These are phyloP conservation scores for Oldenlandia corymbosa DNA, from an alignment of 257 asterid species.

Conservation along the genomic window DNA sequence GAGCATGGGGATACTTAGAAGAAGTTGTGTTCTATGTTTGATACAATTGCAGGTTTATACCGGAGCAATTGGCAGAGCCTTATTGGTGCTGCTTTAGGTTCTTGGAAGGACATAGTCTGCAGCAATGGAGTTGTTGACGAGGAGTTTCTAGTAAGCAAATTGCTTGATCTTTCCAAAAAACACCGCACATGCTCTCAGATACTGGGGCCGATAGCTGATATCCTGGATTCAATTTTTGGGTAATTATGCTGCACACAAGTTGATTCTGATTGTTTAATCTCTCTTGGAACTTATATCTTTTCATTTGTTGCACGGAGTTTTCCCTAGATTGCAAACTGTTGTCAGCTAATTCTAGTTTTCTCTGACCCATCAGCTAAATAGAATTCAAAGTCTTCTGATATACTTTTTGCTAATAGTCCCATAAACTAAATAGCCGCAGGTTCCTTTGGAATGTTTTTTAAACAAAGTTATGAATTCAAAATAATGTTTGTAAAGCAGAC, in stretches of 20 bases:
- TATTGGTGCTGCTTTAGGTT: conserved; percentile 65
- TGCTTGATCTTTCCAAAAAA: conserved; percentile 64
- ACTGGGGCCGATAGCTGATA: conserved; percentile 72
- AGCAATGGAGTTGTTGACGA: conserved; percentile 31
- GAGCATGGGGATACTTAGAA: not conserved
- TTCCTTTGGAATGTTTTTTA: not conserved
- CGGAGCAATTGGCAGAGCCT: conserved; percentile 53
- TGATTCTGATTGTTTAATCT: not conserved
- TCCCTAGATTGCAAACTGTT: not conserved
- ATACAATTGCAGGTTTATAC: conserved; percentile 33
- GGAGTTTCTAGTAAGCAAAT: conserved; percentile 38
- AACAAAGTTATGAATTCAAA: not conserved
- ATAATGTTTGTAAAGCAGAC: too few species aligned
- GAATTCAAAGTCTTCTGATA: not conserved
- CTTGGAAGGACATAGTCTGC: conserved; percentile 44
- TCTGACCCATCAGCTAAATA: not conserved
- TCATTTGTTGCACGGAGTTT: not conserved
- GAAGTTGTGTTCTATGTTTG: conserved; percentile 3
- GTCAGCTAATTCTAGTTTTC: not conserved
- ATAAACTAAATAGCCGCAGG: not conserved
- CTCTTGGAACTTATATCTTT: not conserved
- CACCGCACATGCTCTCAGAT: conserved; percentile 59
- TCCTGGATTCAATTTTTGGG: conserved; percentile 60
- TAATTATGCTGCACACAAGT: conserved; percentile 11
- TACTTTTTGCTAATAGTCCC: not conserved